phyloP scores from a whole-genome alignment of 2,329 filamentous ascomycete species.

The Colletotrichum paranaense region DNA sequence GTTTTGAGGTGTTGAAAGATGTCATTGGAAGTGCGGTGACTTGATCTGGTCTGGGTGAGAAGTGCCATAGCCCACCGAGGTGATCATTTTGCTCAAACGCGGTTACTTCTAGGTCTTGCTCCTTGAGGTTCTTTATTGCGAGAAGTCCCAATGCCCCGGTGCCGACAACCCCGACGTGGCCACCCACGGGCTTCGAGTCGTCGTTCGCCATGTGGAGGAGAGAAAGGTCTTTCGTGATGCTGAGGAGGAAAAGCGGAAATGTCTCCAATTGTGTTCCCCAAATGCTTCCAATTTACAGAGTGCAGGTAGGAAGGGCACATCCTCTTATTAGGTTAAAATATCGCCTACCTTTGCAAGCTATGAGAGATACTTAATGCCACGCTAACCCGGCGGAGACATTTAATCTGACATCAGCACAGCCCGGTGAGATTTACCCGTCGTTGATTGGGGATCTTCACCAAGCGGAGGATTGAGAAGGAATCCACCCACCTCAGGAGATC shows the following conservation, averaged over 20 bases:
- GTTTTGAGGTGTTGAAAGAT: conserved; percentile 31
- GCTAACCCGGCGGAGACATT: neutral
- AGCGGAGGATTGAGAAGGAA: neutral
- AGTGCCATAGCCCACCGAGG: conserved; percentile 35
- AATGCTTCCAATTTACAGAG: neutral
- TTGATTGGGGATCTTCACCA: neutral
- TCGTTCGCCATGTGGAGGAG: neutral
- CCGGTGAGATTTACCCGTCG: neutral
- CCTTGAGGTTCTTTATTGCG: conserved; percentile 34
- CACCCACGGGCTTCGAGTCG: conserved; percentile 14
- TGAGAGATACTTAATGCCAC: neutral
- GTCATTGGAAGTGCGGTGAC: conserved; percentile 29
- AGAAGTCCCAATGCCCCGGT: conserved; percentile 33
- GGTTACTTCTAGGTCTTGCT: conserved; percentile 32
- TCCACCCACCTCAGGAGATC: neutral
- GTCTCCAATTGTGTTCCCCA: neutral
- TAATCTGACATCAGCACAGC: neutral
- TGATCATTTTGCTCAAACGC: conserved; percentile 29
- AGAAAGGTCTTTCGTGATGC: too few species aligned
- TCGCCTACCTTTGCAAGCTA: neutral
- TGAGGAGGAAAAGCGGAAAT: neutral
- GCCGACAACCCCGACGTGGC: conserved; percentile 43
- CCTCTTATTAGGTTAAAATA: neutral
- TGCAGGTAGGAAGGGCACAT: neutral
- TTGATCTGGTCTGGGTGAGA: neutral